Evolutionary conservation across 1,139 yeast species (phyloP).

Genomic region (Geotrichum klebahnii): DNA sequence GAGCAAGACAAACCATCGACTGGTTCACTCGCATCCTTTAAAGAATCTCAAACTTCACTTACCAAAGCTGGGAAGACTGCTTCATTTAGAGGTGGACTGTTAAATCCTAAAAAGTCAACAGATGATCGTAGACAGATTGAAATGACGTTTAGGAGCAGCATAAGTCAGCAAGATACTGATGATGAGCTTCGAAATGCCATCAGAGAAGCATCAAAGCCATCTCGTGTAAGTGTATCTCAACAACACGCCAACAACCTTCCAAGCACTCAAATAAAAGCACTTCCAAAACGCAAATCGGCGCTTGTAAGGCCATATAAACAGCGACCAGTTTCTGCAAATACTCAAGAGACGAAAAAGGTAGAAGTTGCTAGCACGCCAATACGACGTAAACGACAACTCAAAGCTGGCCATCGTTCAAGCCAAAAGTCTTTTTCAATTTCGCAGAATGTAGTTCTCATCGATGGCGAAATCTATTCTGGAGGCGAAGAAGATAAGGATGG

Average conservation of each 20-base stretch:
- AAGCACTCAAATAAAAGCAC: neutral
- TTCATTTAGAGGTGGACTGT: slow-evolving; percentile 14
- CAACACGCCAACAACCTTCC: slow-evolving; percentile 11
- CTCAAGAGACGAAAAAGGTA: neutral
- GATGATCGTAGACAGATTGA: slow-evolving; percentile 19
- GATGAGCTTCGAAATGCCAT: slow-evolving; percentile 12
- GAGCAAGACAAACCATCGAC: slow-evolving; percentile 1
- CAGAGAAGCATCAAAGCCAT: slow-evolving; percentile 6
- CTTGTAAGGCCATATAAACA: neutral
- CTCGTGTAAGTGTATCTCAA: slow-evolving; percentile 10
- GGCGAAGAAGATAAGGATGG: slow-evolving; percentile 6
- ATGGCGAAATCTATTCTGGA: slow-evolving; percentile 17
- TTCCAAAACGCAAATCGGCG: slow-evolving; percentile 2
- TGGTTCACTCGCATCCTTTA: slow-evolving; percentile 6
- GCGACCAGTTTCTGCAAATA: neutral
- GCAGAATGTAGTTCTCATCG: slow-evolving; percentile 10
- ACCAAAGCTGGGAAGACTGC: slow-evolving; percentile 5
- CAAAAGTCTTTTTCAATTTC: slow-evolving; percentile 1
- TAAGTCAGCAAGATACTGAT: neutral
- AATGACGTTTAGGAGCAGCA: slow-evolving; percentile 13
- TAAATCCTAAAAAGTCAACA: slow-evolving; percentile 2
- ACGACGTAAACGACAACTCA: slow-evolving; percentile 15
- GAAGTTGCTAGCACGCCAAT: slow-evolving; percentile 17
- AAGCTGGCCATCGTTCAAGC: neutral
- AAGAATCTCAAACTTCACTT: neutral